These are phyloP conservation scores for Plantago lanceolata DNA, from an alignment of 305 asterid species.

Conservation along the genomic window DNA sequence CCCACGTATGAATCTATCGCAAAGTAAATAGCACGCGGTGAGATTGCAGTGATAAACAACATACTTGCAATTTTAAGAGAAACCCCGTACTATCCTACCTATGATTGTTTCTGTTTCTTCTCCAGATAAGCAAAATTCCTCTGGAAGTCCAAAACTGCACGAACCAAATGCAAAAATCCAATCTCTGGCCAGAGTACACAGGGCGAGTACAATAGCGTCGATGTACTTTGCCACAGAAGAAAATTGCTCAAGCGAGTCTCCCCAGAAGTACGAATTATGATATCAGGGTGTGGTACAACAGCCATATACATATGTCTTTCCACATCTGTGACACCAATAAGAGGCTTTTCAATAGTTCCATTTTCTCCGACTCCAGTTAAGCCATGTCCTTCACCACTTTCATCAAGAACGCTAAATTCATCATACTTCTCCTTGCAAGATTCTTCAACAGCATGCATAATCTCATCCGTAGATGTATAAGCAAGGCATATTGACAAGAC, in stretches of 20 bases:
- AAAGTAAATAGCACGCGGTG: background rate
- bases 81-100: background rate
- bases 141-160: slow-evolving; percentile 64
- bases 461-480: slow-evolving; percentile 71
- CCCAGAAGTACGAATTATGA: slow-evolving; percentile 62
- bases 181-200: slow-evolving; percentile 69
- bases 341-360: slow-evolving; percentile 11
- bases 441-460: slow-evolving; percentile 47
- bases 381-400: no score
- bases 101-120: slow-evolving; percentile 38
- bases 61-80: background rate
- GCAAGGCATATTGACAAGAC: slow-evolving; percentile 57
- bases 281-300: slow-evolving; percentile 61
- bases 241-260: slow-evolving; percentile 67
- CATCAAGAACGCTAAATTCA: background rate
- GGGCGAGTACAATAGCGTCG: slow-evolving; percentile 52
- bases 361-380: slow-evolving; percentile 12
- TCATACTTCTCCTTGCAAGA: slow-evolving; percentile 36
- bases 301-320: slow-evolving; percentile 67
- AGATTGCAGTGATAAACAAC: background rate
- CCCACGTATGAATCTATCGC: background rate
- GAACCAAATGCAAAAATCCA: slow-evolving; percentile 57
- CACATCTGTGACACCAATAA: slow-evolving; percentile 37
- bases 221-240: slow-evolving; percentile 70
- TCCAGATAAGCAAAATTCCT: slow-evolving; percentile 39